Evolutionary conservation across 805 yeast species (phyloP), one percentile per base, ranked within the genome.

Genomic region (Kurtzmaniella cleridarum): DNA sequence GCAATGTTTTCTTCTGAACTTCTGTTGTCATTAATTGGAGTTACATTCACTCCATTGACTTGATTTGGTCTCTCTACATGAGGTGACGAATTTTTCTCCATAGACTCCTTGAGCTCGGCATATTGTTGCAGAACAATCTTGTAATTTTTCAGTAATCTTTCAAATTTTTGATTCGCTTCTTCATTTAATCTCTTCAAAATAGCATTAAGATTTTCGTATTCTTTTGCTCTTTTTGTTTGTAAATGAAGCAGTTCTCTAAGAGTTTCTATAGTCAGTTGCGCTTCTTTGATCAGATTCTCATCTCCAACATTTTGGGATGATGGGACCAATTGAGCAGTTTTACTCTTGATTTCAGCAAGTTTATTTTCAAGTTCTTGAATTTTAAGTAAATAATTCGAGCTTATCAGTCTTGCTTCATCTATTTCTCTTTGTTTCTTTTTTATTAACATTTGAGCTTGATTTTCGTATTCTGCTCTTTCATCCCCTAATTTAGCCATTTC

Each of bases 71-170:
- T 23, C 11, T 30, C 33, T 12, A n/a, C 5, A 15, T 16, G 36
- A 24, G 11, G 23, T 12, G 33, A n/a, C 8, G 32, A 3, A 29
- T 5, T 27, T 9, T 14, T 34, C 15, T 13, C 17, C 12, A 32
- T 33, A 14, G 39, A 36, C 11, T 34, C 39, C 41, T 72, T 74
- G 39, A 73, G 51, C 24, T 69, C 60, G 31, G 71, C 71, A 42
- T 75, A 69, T 51, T 82, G 87, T 42, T 69, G 76, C 0, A 85
- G 70, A n/a, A 82, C 51, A 12, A 73, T 49, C 55, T 79, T 83
- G 59, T 81, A 84, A 50, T 79, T 84, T 51, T 81, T 83, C n/a
- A 80, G 74, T 34, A 84, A 51, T 46, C 88, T 69, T 32, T 83
- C 85, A 36, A 81, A 63, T 53, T 84, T 85, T 49, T 78, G 67